Conservation (phyloP, 2,329 filamentous ascomycete genomes). For the Apiospora rasikravindrae region DNA sequence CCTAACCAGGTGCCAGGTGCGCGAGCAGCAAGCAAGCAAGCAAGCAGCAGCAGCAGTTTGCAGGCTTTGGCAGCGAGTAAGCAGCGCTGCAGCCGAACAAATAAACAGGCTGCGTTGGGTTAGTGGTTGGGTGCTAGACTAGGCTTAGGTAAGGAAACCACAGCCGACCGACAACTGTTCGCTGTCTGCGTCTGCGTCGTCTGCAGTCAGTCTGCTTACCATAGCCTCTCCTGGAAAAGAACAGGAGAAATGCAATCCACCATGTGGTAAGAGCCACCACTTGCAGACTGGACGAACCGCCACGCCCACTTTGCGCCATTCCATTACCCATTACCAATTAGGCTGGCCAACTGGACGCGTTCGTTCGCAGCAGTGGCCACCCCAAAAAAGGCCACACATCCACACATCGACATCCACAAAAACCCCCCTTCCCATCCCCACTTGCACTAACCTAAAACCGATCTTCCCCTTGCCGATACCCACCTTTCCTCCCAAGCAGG, state of each 20-base stretch:
- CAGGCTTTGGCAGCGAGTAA: not conserved
- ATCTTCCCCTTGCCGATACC: not conserved
- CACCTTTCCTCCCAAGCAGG: not conserved
- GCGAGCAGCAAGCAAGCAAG: not conserved
- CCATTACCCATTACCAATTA: not conserved
- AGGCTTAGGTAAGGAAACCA: not conserved
- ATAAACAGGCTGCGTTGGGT: no score
- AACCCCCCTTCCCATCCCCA: constrained; percentile 1
- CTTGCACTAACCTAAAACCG: not conserved
- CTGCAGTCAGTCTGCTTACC: not conserved
- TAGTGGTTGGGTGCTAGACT: not conserved
- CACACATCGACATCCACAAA: not conserved
- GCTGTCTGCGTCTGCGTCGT: not conserved
- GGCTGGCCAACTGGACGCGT: not conserved
- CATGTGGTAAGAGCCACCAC: constrained; percentile 7
- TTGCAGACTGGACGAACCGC: constrained; percentile 2
- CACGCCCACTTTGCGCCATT: constrained; percentile 7
- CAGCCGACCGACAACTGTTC: not conserved
- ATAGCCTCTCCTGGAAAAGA: constrained; percentile 15
- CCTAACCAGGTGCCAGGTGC: no score
- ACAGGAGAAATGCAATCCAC: not conserved
- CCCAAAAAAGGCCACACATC: not conserved
- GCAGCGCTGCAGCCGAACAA: not conserved
- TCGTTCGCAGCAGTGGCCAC: not conserved
- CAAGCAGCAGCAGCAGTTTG: not conserved